Percentiles rank a stretch among this genome's conserved stretches.
phyloP scores from a whole-genome alignment of 257 asterid genomes.

The Lithospermum erythrorhizon region DNA sequence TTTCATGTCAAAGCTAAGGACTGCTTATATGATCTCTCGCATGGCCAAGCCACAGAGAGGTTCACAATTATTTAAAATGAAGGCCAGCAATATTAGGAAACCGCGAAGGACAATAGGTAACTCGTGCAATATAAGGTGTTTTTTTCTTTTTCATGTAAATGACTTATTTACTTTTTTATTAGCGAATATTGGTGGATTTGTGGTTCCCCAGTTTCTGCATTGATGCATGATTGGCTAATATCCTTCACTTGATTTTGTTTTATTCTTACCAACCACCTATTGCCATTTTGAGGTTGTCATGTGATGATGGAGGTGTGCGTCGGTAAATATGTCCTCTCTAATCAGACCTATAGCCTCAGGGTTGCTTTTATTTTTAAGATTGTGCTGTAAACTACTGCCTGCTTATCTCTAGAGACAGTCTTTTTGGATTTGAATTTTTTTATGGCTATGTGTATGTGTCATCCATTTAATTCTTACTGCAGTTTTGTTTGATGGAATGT shows the following conservation, averaged over 20 bases:
- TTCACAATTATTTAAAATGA: constrained; percentile 92
- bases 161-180: too few relatives aligned
- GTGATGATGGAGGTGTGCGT: background rate
- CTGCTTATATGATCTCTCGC: constrained; percentile 81
- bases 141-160: background rate
- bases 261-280: background rate
- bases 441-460: background rate
- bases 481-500: background rate
- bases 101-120: constrained; percentile 92
- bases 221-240: background rate
- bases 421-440: too few relatives aligned
- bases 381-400: background rate
- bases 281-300: background rate
- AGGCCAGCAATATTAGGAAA: constrained; percentile 93
- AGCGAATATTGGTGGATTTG: background rate
- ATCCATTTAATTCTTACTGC: background rate
- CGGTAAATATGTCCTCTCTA: too few relatives aligned
- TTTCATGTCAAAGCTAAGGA: constrained; percentile 91
- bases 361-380: too few relatives aligned
- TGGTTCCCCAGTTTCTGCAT: too few relatives aligned
- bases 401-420: background rate
- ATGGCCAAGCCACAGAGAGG: constrained; percentile 99
- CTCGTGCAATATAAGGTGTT: constrained; percentile 90
- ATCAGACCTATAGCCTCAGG: background rate
- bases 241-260: background rate